Percentiles rank a stretch among this genome's conserved stretches.
Conservation (phyloP, 164 flowering plant species). For the Dillenia suffruticosa region DNA sequence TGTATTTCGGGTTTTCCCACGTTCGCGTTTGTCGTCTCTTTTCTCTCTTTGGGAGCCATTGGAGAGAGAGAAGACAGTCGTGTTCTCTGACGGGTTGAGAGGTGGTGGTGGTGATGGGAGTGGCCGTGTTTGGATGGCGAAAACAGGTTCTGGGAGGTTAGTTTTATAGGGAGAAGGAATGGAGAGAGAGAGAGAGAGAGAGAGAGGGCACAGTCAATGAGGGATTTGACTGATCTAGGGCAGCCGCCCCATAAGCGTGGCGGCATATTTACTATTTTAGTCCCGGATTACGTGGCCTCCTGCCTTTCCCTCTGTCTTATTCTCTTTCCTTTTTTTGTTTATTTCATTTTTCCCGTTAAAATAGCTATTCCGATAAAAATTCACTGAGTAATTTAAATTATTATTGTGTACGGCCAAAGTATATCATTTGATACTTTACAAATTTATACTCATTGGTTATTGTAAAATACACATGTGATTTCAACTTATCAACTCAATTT, state of each 20-base stretch:
- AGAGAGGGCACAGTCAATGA: slow-evolving; percentile 20
- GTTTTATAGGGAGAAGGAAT: slow-evolving; percentile 8
- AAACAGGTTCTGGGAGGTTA: neutral
- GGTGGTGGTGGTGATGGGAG: no score
- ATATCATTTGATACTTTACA: no score
- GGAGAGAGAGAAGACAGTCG: no score
- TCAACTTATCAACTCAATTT: no score
- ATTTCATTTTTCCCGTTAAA: neutral
- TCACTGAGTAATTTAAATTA: no score
- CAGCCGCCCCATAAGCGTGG: slow-evolving; percentile 37
- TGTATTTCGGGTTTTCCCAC: slow-evolving; percentile 9
- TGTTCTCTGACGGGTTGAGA: no score
- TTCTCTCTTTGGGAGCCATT: no score
- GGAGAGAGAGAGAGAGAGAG: neutral
- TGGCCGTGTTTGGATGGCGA: neutral
- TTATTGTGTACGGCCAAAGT: no score
- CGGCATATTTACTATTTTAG: slow-evolving; percentile 11
- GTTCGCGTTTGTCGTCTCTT: no score
- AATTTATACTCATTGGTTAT: no score
- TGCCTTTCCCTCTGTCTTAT: neutral
- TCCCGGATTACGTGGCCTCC: slow-evolving; percentile 26
- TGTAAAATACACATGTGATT: neutral
- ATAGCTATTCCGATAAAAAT: neutral
- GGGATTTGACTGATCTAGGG: slow-evolving; percentile 35
- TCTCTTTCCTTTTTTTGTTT: slow-evolving; percentile 13